Evolutionary conservation across 768 basidiomycete species (phyloP).

Genomic region (Hygrophoropsis aurantiaca): DNA sequence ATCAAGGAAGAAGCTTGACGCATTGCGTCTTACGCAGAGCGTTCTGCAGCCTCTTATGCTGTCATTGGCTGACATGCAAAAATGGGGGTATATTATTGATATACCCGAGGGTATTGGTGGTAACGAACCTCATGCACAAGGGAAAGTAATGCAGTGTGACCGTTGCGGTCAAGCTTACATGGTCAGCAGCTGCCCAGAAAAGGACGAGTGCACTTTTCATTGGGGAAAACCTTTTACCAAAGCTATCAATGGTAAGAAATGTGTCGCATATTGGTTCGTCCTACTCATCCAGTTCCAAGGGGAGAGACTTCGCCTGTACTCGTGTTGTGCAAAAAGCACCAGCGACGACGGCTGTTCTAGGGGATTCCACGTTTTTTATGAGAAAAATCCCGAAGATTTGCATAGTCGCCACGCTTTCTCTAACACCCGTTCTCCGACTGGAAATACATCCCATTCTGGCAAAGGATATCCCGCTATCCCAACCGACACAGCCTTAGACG

Average conservation of each 20-base stretch:
- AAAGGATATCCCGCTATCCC: conserved; percentile 26
- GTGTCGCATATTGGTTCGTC: neutral
- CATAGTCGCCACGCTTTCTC: conserved; percentile 81
- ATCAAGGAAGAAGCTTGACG: conserved; percentile 50
- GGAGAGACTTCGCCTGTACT: conserved; percentile 66
- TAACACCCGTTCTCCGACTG: conserved; percentile 27
- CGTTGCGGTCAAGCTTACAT: conserved; percentile 72
- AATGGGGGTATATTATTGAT: conserved; percentile 71
- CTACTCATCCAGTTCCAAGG: conserved; percentile 39
- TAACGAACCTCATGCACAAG: conserved; percentile 56
- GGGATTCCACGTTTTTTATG: conserved; percentile 92
- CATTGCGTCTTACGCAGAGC: conserved; percentile 51
- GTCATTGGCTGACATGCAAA: conserved; percentile 51
- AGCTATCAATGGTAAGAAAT: conserved; percentile 59
- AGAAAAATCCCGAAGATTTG: conserved; percentile 60
- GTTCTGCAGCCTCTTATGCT: conserved; percentile 62
- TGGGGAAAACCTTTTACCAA: conserved; percentile 73
- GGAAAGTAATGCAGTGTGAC: conserved; percentile 70
- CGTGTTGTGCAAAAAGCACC: conserved; percentile 73
- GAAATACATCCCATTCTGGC: neutral
- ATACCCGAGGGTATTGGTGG: conserved; percentile 71
- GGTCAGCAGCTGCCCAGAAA: conserved; percentile 59
- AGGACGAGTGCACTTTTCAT: conserved; percentile 74
- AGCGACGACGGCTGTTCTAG: conserved; percentile 66
- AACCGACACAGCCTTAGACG: conserved; percentile 53